Evolutionary conservation across 2,329 filamentous ascomycete genomes (phyloP).

Genomic region (Pseudogymnoascus destructans): DNA sequence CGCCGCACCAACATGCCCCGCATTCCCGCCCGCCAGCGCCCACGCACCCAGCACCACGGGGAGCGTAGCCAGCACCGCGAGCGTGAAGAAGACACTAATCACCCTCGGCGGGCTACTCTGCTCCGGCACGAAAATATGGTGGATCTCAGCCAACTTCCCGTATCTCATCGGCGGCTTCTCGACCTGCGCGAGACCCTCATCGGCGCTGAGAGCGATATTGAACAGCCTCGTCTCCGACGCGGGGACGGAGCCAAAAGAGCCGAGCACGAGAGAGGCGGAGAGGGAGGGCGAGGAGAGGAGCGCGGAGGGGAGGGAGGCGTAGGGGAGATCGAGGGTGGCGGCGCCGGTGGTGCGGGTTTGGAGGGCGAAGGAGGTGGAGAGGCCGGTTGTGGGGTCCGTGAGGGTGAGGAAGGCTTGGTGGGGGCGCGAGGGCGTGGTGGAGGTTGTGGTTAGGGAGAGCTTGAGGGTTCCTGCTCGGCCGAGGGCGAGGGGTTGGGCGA

Average conservation of each 20-base stretch:
- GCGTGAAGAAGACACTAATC: constrained; percentile 64
- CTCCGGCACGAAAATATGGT: constrained; percentile 77
- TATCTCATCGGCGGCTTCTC: constrained; percentile 68
- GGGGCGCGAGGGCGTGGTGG: constrained; percentile 68
- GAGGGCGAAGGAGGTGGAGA: constrained; percentile 81
- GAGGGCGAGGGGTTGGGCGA: constrained; percentile 52
- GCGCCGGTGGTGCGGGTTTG: constrained; percentile 80
- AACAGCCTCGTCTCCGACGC: constrained; percentile 61
- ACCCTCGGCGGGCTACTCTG: constrained; percentile 68
- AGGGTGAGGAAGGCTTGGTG: constrained; percentile 90
- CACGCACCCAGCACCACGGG: constrained; percentile 67
- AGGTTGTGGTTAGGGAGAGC: constrained; percentile 66
- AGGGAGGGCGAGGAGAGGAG: constrained; percentile 60
- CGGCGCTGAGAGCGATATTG: constrained; percentile 52
- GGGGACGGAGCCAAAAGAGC: constrained; percentile 65
- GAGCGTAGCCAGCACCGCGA: constrained; percentile 59
- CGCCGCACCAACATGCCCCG: constrained; percentile 64
- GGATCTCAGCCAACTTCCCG: constrained; percentile 69
- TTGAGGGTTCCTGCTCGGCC: constrained; percentile 63
- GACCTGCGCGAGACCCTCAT: constrained; percentile 47
- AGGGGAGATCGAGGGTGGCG: constrained; percentile 53
- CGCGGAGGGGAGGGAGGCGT: constrained; percentile 53
- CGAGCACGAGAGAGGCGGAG: constrained; percentile 70
- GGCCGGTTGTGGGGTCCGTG: constrained; percentile 56
- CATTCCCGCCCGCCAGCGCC: constrained; percentile 69